Evolutionary conservation across 176 grass and related monocot species (phyloP).

Genomic region (Triticum dicoccoides): DNA sequence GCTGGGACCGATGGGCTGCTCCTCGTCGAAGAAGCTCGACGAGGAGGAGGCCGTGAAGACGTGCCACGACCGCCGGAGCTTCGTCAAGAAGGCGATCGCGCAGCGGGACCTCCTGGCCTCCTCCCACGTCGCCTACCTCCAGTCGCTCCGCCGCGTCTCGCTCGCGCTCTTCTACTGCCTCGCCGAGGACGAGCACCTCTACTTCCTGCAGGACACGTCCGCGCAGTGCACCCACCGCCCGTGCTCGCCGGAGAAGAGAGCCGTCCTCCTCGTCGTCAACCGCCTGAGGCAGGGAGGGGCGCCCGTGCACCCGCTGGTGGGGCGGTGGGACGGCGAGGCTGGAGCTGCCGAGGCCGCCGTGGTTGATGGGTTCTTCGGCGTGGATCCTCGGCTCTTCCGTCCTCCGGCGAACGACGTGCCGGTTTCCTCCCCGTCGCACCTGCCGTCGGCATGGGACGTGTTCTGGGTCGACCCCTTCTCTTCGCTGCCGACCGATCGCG

Average conservation of each 20-base stretch:
- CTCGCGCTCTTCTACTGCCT: conserved; percentile 66
- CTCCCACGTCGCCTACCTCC: conserved; percentile 65
- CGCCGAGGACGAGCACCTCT: conserved; percentile 61
- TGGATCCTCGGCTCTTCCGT: conserved; percentile 26
- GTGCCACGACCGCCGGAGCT: conserved; percentile 74
- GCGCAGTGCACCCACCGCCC: conserved; percentile 29
- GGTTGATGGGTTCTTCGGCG: conserved; percentile 43
- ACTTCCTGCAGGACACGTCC: conserved; percentile 33
- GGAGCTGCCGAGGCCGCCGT: conserved; percentile 38
- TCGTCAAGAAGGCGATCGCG: conserved; percentile 68
- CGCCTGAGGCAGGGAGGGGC: conserved; percentile 24
- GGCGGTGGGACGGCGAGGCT: conserved; percentile 41
- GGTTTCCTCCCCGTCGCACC: conserved; percentile 21
- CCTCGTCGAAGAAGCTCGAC: conserved; percentile 78
- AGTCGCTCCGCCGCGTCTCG: conserved; percentile 66
- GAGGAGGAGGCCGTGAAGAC: conserved; percentile 64
- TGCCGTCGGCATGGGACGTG: conserved; percentile 26
- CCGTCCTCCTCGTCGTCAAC: conserved; percentile 24
- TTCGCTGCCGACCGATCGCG: background rate
- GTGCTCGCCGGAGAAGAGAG: conserved; percentile 40
- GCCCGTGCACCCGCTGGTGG: conserved; percentile 36
- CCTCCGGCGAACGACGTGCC: background rate
- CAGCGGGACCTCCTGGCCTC: conserved; percentile 64
- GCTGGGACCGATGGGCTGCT: conserved; percentile 65
- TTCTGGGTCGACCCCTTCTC: conserved; percentile 60